Evolutionary conservation across 2,329 filamentous ascomycete species (phyloP).

Genomic region (Shiraia bambusicola): DNA sequence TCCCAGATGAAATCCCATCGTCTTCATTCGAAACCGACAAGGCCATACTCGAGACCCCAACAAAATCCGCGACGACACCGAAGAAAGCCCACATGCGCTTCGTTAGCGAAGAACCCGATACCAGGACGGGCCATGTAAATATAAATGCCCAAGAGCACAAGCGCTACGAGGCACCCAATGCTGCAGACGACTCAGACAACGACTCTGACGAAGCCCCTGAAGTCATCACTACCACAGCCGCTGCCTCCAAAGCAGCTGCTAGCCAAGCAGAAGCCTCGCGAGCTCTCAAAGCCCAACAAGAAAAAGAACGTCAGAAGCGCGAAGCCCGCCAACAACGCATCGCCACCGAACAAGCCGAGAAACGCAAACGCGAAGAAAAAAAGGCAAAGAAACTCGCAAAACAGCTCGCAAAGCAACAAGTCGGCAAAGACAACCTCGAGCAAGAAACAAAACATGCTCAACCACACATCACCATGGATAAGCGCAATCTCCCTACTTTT

Average conservation of each 20-base stretch:
- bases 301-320: conserved; percentile 33
- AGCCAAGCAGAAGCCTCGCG: conserved; percentile 33
- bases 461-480: conserved; percentile 22
- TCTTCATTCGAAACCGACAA: conserved; percentile 32
- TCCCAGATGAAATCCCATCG: conserved; percentile 27
- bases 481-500: conserved; percentile 49
- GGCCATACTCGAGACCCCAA: conserved; percentile 14
- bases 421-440: conserved; percentile 3
- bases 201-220: conserved; percentile 46
- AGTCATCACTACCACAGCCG: conserved; percentile 36
- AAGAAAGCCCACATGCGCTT: conserved; percentile 37
- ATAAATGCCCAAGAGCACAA: conserved; percentile 17
- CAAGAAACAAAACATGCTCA: conserved; percentile 2
- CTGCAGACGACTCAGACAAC: conserved; percentile 20
- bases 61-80: conserved; percentile 10
- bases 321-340: conserved; percentile 34
- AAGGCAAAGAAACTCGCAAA: conserved; percentile 34
- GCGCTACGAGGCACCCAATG: conserved; percentile 9
- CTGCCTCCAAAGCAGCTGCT: conserved; percentile 30
- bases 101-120: conserved; percentile 37
- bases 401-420: conserved; percentile 14
- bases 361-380: conserved; percentile 32
- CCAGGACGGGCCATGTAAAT: conserved; percentile 3
- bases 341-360: conserved; percentile 36
- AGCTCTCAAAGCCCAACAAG: conserved; percentile 32